Conservation (phyloP, 495 filamentous ascomycete species). For the Penicillium antarcticum region DNA sequence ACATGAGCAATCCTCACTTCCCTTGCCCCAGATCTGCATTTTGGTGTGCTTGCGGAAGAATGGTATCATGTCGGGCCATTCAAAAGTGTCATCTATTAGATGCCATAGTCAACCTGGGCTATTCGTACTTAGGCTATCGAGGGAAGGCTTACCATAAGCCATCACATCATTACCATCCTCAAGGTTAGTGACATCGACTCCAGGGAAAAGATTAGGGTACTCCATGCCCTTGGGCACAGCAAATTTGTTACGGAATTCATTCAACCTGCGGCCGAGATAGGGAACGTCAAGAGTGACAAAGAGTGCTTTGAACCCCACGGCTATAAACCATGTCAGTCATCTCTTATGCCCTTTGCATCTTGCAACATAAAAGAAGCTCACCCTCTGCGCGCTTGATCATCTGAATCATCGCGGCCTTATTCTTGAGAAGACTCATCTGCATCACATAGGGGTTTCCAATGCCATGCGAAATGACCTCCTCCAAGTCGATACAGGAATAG, state of each 20-base stretch:
- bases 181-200: slow-evolving; percentile 6
- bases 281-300: slow-evolving; percentile 95
- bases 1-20: slow-evolving; percentile 33
- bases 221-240: slow-evolving; percentile 26
- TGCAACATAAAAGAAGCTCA: slow-evolving; percentile 12
- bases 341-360: background rate
- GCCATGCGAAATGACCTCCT: slow-evolving; percentile 41
- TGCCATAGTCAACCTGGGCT: no score
- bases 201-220: slow-evolving; percentile 8
- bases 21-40: slow-evolving; percentile 90
- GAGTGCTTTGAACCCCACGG: slow-evolving; percentile 80
- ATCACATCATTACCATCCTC: background rate
- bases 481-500: slow-evolving; percentile 43
- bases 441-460: slow-evolving; percentile 37
- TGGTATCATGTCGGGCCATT: slow-evolving; percentile 32
- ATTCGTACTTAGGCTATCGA: no score
- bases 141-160: slow-evolving; percentile 1
- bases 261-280: slow-evolving; percentile 61
- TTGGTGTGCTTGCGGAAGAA: slow-evolving; percentile 82
- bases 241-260: slow-evolving; percentile 39
- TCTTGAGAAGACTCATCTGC: slow-evolving; percentile 86
- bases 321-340: slow-evolving; percentile 11
- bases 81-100: background rate
- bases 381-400: slow-evolving; percentile 82
- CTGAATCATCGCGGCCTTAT: slow-evolving; percentile 72